Evolutionary conservation across 1,139 yeast genomes (phyloP).

Genomic region (Geotrichum phurueaensis): DNA sequence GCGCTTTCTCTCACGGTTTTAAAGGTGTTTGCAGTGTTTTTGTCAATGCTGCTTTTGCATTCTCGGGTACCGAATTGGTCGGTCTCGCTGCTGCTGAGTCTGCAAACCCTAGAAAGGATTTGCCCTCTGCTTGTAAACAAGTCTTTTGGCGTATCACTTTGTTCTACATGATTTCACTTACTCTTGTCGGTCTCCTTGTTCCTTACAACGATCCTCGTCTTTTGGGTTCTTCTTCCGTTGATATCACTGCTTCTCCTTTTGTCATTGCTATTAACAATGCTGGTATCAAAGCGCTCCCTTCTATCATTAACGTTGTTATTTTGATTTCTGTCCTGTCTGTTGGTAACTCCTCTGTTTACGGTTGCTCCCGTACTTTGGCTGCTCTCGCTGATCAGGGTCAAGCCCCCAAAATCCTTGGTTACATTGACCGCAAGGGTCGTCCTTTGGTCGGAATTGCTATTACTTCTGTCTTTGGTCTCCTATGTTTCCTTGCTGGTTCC

Average conservation of each 20-base stretch:
- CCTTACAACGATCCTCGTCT: slow-evolving; percentile 53
- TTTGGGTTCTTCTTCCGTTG: slow-evolving; percentile 45
- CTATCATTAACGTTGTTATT: slow-evolving; percentile 67
- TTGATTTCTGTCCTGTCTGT: slow-evolving; percentile 61
- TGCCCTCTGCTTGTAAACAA: slow-evolving; percentile 69
- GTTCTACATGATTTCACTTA: slow-evolving; percentile 57
- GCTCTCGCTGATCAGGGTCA: slow-evolving; percentile 75
- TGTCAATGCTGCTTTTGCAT: slow-evolving; percentile 83
- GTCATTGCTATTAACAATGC: slow-evolving; percentile 59
- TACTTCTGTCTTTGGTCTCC: slow-evolving; percentile 55
- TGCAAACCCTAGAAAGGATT: slow-evolving; percentile 52
- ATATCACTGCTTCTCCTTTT: slow-evolving; percentile 62
- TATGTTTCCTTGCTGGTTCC: slow-evolving; percentile 64
- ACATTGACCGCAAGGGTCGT: slow-evolving; percentile 68
- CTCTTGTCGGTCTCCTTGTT: slow-evolving; percentile 59
- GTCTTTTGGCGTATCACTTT: slow-evolving; percentile 69
- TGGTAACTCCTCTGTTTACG: slow-evolving; percentile 72
- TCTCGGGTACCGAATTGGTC: slow-evolving; percentile 81
- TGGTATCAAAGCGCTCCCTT: slow-evolving; percentile 54
- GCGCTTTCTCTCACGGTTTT: slow-evolving; percentile 60
- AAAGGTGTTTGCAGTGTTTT: slow-evolving; percentile 79
- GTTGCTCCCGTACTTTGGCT: slow-evolving; percentile 72
- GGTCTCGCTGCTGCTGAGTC: too few species aligned
- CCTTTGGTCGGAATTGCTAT: slow-evolving; percentile 60
- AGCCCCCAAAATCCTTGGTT: slow-evolving; percentile 65